Base-by-base conservation (phyloP, 495 filamentous ascomycete species). In the Aspergillus sparsus region DNA sequence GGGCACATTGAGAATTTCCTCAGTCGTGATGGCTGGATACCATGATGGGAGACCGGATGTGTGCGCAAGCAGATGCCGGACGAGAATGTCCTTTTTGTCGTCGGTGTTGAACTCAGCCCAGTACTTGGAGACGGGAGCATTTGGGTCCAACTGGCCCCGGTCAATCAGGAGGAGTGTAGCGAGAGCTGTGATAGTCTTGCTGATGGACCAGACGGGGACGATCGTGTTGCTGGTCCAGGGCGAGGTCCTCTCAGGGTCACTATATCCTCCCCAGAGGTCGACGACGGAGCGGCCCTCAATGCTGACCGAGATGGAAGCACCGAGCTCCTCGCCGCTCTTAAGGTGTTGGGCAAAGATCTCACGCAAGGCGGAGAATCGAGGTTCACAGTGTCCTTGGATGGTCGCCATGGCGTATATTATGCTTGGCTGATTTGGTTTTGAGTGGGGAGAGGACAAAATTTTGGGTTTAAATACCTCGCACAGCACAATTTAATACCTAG, bases 221-320 rank as follows among this genome's bases (percentile, higher is more conserved):
- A 81, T 57, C 9, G 80, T 81, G 57, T 80, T 63, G 15, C 75
- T 53, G 7, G 60, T 46, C 80, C 80, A 82, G 7, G 69, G 68
- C 7, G 55, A 37, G 3, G 68, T 70, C 4, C 58, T 59, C 2
- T 57, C 61, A 13, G 57, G 46, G 32, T 78, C 70, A 5, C 64
- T 54, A 55, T 75, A 63, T 12, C 80, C 80, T 47, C 73, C 77
- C 78, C 78, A 82, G 54, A 82, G 65, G 42, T 82, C 76, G 42
- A 80, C 33, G 21, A 81, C 76, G 34, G 72, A 64, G 35, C 69
- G 66, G 32, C 77, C 80, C 51, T 70, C 67, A 33, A 81, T 62
- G 41, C 71, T 78, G 6, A 82, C 68, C 50, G 66, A 71, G 49
- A 82, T 45, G 3, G 74, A 79, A 18, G 71, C 74, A 21, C 79